These are phyloP conservation scores for Albizia julibrissin DNA, from an alignment of 306 rosid genomes.

Conservation along the genomic window DNA sequence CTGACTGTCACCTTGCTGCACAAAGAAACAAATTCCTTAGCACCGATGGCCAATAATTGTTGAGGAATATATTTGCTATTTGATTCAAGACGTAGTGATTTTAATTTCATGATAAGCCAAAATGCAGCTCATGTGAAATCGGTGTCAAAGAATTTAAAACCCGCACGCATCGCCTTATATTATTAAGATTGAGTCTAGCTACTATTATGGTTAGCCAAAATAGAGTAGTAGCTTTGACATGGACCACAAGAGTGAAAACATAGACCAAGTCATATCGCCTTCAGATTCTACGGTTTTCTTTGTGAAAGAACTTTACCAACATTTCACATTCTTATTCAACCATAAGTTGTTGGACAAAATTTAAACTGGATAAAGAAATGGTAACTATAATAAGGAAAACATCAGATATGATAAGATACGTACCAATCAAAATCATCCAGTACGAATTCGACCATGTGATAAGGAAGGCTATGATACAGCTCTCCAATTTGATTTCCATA, in stretches of 20 bases:
- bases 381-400: too few species aligned
- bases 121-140: too few species aligned
- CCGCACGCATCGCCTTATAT: too few species aligned
- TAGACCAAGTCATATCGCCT: background rate
- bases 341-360: background rate
- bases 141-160: too few species aligned
- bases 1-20: slow-evolving; percentile 89
- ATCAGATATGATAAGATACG: slow-evolving; percentile 37
- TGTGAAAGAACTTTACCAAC: background rate
- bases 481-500: slow-evolving; percentile 87
- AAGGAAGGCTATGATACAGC: slow-evolving; percentile 84
- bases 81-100: too few species aligned
- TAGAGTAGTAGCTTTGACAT: too few species aligned
- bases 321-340: slow-evolving; percentile 13
- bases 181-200: too few species aligned
- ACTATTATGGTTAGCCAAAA: too few species aligned
- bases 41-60: background rate
- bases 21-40: slow-evolving; percentile 43
- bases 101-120: too few species aligned
- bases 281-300: background rate
- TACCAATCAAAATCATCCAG: slow-evolving; percentile 80
- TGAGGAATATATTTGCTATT: too few species aligned
- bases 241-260: background rate
- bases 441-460: slow-evolving; percentile 70
- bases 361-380: background rate